phyloP scores from a whole-genome alignment of 2,329 filamentous ascomycete species.

The Sarocladiaceae sp. region DNA sequence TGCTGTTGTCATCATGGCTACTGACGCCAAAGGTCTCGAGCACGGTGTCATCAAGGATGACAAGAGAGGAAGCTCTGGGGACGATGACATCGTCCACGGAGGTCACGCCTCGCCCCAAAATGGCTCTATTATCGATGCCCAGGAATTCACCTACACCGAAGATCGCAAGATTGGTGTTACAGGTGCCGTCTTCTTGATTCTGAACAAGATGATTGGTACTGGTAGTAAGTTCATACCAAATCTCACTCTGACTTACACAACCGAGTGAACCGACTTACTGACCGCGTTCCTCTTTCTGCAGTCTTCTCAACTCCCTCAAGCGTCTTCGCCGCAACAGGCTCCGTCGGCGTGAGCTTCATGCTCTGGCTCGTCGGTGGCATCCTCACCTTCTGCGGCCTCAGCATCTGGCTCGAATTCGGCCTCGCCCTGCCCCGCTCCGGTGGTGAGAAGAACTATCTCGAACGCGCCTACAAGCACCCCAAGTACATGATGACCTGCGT shows the following conservation, averaged over 20 bases:
- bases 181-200: constrained; percentile 48
- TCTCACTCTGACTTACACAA: neutral
- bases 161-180: constrained; percentile 47
- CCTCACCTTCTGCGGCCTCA: constrained; percentile 54
- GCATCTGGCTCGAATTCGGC: constrained; percentile 61
- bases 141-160: constrained; percentile 33
- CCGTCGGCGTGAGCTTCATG: constrained; percentile 33
- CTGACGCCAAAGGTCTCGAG: neutral
- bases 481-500: constrained; percentile 56
- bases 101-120: neutral
- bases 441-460: constrained; percentile 64
- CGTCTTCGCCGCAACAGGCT: constrained; percentile 48
- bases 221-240: constrained; percentile 37
- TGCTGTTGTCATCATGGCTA: neutral
- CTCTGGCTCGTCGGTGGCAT: constrained; percentile 37
- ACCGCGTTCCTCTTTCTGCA: constrained; percentile 14
- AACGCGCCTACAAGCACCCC: constrained; percentile 56
- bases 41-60: neutral
- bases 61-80: constrained; percentile 6
- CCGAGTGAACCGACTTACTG: neutral
- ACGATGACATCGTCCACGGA: neutral
- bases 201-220: constrained; percentile 57
- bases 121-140: constrained; percentile 36
- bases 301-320: constrained; percentile 52
- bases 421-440: constrained; percentile 58